Base-by-base conservation (phyloP, 2,329 filamentous ascomycete species). In the Thielaviopsis punctulata region DNA sequence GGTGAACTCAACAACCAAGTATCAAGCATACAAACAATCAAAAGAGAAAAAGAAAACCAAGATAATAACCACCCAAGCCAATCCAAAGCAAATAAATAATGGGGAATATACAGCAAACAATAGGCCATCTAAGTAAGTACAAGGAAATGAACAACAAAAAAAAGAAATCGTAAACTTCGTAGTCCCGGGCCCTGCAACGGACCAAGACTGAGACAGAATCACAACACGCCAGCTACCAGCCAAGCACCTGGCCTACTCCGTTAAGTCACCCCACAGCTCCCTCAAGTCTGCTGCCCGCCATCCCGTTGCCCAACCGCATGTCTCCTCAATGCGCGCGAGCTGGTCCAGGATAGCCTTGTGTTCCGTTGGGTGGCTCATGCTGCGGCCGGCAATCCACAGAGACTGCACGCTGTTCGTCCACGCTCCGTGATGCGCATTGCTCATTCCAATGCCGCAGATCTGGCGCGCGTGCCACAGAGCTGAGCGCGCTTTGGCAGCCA, bases 361-460 rank as follows among this genome's bases (percentile, higher is more conserved):
- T 51, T 71, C 66, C 48, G 59, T 60, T 2, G 63, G 66, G 56
- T 76, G 72, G 56, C 69, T 75, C 59, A 77, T 68, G 2, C 73
- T 62, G 3, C 69, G 64, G 0, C 73, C 74, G 1, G 74, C 73
- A 52, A 76, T 68, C 68, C 70, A 76, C 2, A 76, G 59, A 1
- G 73, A 72, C 57, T 76, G 73, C 1, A 76, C 69, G 4, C 72
- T 69, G 55, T 76, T 76, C 24, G 70, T 76, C 59, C 74, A 63
- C n/a, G 70, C 72, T 0, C 72, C 73, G 33, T 72, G 69, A 54
- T 76, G 71, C 12, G 66, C 65, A 48, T 76, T 77, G 1, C 71
- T 68, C 13, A 71, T 59, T 15, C 73, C 73, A 21, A 77, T 77
- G 0, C 69, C 73, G 46, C 71, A 73, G 8, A 77, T 69, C 13